Evolutionary conservation across 352 stramenopile species (phyloP).

Genomic region (Phytophthora citricola): DNA sequence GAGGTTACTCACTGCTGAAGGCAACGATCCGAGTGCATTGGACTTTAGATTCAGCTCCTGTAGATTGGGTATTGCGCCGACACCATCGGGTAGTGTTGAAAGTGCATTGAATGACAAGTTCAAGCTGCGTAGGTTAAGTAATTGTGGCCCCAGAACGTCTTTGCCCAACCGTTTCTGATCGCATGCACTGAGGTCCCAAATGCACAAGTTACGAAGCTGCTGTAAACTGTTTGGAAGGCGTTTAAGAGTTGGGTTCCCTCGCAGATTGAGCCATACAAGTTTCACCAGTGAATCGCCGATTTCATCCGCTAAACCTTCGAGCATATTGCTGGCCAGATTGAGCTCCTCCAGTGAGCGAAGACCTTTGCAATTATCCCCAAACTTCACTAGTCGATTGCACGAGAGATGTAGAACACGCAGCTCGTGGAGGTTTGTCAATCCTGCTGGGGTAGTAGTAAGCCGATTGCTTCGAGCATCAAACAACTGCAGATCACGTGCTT

Average conservation of each 20-base stretch:
- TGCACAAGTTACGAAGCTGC: constrained; percentile 41
- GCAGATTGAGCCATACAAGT: constrained; percentile 46
- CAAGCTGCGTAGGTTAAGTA: constrained; percentile 44
- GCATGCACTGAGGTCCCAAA: constrained; percentile 53
- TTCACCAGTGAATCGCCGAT: constrained; percentile 44
- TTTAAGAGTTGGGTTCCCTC: constrained; percentile 48
- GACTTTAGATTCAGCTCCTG: constrained; percentile 55
- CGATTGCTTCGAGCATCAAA: constrained; percentile 63
- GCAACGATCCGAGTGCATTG: constrained; percentile 43
- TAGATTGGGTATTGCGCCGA: constrained; percentile 49
- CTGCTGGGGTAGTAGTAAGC: constrained; percentile 40
- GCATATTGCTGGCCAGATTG: constrained; percentile 54
- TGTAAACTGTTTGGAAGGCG: constrained; percentile 52
- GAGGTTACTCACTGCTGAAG: constrained; percentile 36
- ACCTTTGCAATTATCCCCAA: constrained; percentile 54
- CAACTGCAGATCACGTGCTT: constrained; percentile 53
- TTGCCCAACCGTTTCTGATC: constrained; percentile 60
- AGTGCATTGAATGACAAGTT: constrained; percentile 58
- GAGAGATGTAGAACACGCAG: constrained; percentile 59
- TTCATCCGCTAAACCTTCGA: constrained; percentile 45
- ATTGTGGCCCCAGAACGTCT: constrained; percentile 45
- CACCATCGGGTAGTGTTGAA: constrained; percentile 40
- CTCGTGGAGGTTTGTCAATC: constrained; percentile 33
- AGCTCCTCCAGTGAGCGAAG: constrained; percentile 58
- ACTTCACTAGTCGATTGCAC: constrained; percentile 51